Base-by-base conservation (phyloP, 805 yeast species). In the Metschnikowia arizonensis region DNA sequence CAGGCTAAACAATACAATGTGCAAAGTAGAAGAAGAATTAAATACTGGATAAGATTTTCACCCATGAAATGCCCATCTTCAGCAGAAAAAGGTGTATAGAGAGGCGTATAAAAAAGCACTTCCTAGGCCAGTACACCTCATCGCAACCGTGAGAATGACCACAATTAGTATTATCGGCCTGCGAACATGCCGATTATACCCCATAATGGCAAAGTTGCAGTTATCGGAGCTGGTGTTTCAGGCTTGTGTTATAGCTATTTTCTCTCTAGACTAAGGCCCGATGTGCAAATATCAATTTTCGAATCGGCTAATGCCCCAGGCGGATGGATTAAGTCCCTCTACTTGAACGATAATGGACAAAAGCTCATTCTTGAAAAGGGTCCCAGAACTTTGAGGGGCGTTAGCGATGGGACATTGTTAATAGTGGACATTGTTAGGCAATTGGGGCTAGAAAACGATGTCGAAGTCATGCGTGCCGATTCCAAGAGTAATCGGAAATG, bases 221-320 rank as follows among this genome's bases (percentile, higher is more conserved):
- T 90, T 0, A 59, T 89, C 1, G 99, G 99, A 0, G 83, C 86
- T 0, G 99, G 99, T 0, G 77, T 91, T 2, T 85, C 96, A 0
- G 97, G 97, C 0, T 69, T 93, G 3, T 69, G 88, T 2, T 85
- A 77, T 58, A 78, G 85, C 1, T 85, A 83, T 56, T 85, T 83
- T 56, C 68, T 89, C 11, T 70, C 74, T 29, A 77, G 76, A 44
- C 61, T 88, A n/a, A 72, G 96, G 41, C 97, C 97, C 0, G 96
- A 89, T 61, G 55, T 87, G 15, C 63, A 66, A 3, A 74, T 91
- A 36, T 77, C 78, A 1, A 58, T 91, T 0, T 77, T 74, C 47
- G 98, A 91, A 50, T 59, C 74, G 14, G 50, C 72, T 1, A 44
- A 56, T 0, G 66, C 79, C 32, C 64, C 79, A 4, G 97, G 97